phyloP scores from a whole-genome alignment of 2,329 filamentous ascomycete species.

The Fusarium papillatum region DNA sequence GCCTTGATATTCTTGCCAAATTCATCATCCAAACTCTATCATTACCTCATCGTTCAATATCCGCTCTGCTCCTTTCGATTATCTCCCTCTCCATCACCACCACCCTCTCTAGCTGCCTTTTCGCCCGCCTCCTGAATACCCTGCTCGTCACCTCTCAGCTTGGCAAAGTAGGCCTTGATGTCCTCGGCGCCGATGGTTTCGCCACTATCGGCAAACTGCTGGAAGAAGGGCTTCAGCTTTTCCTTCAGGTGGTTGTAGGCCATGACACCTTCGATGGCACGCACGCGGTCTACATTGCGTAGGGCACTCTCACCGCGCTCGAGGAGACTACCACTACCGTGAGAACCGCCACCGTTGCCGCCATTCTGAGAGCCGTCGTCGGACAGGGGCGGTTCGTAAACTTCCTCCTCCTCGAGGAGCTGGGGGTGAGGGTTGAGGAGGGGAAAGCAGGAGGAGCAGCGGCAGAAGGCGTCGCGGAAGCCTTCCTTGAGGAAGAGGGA shows the following conservation, averaged over 20 bases:
- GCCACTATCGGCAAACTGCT: conserved; percentile 94
- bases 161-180: conserved; percentile 97
- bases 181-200: conserved; percentile 92
- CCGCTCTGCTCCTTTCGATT: conserved; percentile 66
- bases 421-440: conserved; percentile 79
- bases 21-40: neutral
- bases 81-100: conserved; percentile 46
- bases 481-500: conserved; percentile 86
- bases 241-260: conserved; percentile 97
- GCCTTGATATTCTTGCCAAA: neutral
- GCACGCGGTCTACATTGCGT: conserved; percentile 91
- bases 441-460: conserved; percentile 84
- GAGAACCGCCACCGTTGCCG: conserved; percentile 68
- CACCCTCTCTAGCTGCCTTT: conserved; percentile 56
- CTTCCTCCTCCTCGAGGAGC: conserved; percentile 93
- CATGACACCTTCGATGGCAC: conserved; percentile 97
- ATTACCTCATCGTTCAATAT: conserved; percentile 52
- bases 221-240: conserved; percentile 93
- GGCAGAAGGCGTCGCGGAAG: conserved; percentile 89
- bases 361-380: conserved; percentile 69
- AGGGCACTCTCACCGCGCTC: conserved; percentile 95
- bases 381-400: conserved; percentile 92
- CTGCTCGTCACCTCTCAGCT: conserved; percentile 88
- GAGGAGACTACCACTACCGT: conserved; percentile 85
- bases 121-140: conserved; percentile 75